Evolutionary conservation across 225 moss, liverwort and hornwort species (phyloP), one percentile per base, ranked within the genome.

Genomic region (Marchantia paleacea): DNA sequence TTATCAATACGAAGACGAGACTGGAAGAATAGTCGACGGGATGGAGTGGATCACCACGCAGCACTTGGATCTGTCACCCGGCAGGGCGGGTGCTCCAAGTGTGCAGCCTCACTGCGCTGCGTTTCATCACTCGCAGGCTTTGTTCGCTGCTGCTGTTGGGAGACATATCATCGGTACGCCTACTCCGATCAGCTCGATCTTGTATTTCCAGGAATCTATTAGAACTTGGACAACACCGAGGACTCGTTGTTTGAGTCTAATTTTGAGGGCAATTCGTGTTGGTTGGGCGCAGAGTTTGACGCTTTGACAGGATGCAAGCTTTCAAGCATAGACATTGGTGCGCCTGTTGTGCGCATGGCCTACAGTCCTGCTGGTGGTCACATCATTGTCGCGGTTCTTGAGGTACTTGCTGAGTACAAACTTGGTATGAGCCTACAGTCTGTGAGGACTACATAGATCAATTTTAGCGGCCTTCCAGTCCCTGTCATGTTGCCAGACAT

Each of bases 351-450:
- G 74, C 94, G 95, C 64, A 94, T 99, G 92, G 91, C 94, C 14
- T 99, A 99, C 63, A 99, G 95, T 80, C 99, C 99, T 51, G 94
- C 99, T 57, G 99, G 95, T 81, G 99, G 99, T 28, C 99, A 99
- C 81, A 86, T 95, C 52, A 89, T 99, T 76, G 92, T 99, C 80
- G 95, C 95, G 69, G 90, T 95, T 61, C 95, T 95, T 75, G 99
- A 99, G 95, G 97, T 97, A 86, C 88, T 85, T 76, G 13, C 16
- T 47, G 9, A 7, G 1, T 51, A 53, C 31, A 39, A 60, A 30
- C 9, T 26, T 12, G 64, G 29, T 76, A 30, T 61, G 73, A 57
- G 29, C 78, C 70, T 60, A 76, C 10, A 58, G 82, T 60, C 49
- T 75, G 50, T 10, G 20, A 53, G 55, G 67, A 73, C 20, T 25